Evolutionary conservation across 2,329 filamentous ascomycete genomes (phyloP).

Genomic region (Paracorniculantispora psalliotae): DNA sequence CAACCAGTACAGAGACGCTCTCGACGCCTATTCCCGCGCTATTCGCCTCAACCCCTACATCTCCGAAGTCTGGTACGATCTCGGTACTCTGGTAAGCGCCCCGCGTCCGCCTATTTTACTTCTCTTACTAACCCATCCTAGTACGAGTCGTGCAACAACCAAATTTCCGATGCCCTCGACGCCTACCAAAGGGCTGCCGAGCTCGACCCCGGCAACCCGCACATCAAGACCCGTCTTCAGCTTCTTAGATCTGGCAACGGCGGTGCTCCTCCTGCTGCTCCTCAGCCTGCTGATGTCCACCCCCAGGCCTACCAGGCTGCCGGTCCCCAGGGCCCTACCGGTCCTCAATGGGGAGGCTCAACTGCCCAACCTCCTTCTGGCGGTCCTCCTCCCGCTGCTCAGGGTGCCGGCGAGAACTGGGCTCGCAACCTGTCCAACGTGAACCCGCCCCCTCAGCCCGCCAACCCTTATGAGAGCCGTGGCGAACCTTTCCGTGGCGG

Average conservation of each 20-base stretch:
- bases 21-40: constrained; percentile 94
- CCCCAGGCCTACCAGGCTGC: constrained; percentile 87
- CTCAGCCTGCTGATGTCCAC: constrained; percentile 93
- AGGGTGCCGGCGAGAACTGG: constrained; percentile 49
- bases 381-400: constrained; percentile 61
- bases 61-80: constrained; percentile 97
- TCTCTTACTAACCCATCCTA: constrained; percentile 35
- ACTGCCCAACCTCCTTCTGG: constrained; percentile 47
- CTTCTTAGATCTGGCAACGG: constrained; percentile 79
- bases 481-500: constrained; percentile 65
- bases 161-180: constrained; percentile 92
- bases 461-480: constrained; percentile 75
- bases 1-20: constrained; percentile 96
- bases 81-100: constrained; percentile 80
- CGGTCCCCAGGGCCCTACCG: constrained; percentile 76
- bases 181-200: constrained; percentile 93
- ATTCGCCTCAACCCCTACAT: constrained; percentile 97
- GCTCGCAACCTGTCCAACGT: constrained; percentile 72
- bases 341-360: constrained; percentile 84
- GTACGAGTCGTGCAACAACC: constrained; percentile 99
- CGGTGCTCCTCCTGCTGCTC: constrained; percentile 66
- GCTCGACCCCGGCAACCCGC: constrained; percentile 84
- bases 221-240: constrained; percentile 92
- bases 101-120: constrained; percentile 8
- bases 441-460: constrained; percentile 67